These are phyloP conservation scores for Amborella trichopoda DNA, from an alignment of 164 flowering plant species.

Conservation along the genomic window DNA sequence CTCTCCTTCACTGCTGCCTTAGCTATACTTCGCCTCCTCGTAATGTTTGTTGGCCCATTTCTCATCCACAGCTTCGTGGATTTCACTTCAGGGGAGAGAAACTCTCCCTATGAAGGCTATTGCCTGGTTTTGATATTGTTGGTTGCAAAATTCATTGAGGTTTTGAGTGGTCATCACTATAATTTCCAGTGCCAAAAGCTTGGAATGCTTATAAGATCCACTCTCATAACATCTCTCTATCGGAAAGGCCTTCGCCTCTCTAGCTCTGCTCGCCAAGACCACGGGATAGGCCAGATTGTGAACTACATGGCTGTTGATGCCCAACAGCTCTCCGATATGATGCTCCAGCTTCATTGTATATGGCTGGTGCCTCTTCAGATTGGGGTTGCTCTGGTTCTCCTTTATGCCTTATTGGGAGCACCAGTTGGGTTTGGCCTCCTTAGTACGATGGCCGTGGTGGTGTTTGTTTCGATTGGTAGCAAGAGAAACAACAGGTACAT, in stretches of 20 bases:
- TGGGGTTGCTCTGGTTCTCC: conserved; percentile 46
- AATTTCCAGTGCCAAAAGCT: conserved; percentile 72
- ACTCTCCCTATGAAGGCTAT: conserved; percentile 69
- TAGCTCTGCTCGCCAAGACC: conserved; percentile 78
- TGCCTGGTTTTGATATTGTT: conserved; percentile 60
- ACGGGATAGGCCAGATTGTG: conserved; percentile 91
- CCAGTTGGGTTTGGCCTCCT: conserved; percentile 35
- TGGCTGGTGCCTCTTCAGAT: conserved; percentile 90
- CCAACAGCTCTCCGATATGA: conserved; percentile 91
- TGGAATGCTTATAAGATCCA: conserved; percentile 78
- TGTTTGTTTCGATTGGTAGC: conserved; percentile 46
- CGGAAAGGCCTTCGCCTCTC: conserved; percentile 75
- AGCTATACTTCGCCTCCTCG: conserved; percentile 54
- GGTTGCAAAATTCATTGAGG: conserved; percentile 60
- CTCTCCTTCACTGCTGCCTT: conserved; percentile 59
- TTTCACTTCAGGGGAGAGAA: conserved; percentile 58
- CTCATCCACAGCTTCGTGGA: conserved; percentile 73
- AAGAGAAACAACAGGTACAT: conserved; percentile 49
- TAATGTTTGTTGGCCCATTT: conserved; percentile 76
- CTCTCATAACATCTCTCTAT: conserved; percentile 71
- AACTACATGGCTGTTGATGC: conserved; percentile 98
- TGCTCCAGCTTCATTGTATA: conserved; percentile 62
- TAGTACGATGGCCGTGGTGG: conserved; percentile 32
- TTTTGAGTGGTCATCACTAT: conserved; percentile 59
- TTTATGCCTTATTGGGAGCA: conserved; percentile 46